phyloP scores from a whole-genome alignment of 1,284 basidiomycete species.

The Ceratobasidium sp. region DNA sequence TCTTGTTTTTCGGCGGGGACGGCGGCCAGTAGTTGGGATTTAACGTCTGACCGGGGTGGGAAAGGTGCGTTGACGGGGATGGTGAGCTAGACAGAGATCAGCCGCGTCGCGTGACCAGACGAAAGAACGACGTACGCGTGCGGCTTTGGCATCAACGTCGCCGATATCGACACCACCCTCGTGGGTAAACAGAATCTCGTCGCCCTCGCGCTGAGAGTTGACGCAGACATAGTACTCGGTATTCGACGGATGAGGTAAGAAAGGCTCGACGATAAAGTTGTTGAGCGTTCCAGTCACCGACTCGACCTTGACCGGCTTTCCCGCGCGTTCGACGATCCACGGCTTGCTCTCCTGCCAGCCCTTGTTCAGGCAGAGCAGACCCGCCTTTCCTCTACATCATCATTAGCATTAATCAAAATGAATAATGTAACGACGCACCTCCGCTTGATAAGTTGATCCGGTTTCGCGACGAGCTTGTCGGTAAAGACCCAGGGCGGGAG shows the following conservation, averaged over 20 bases:
- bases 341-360: conserved; percentile 85
- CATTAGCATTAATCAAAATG: conserved; percentile 13
- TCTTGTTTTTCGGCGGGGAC: conserved; percentile 86
- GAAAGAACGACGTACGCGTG: no score
- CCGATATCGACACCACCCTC: no score
- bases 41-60: conserved; percentile 84
- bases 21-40: conserved; percentile 79
- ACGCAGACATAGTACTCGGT: conserved; percentile 99
- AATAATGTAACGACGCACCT: conserved; percentile 12
- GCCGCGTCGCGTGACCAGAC: background rate
- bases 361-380: conserved; percentile 94
- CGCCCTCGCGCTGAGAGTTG: conserved; percentile 94
- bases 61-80: conserved; percentile 83
- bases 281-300: conserved; percentile 92
- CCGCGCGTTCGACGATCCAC: conserved; percentile 92
- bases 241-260: conserved; percentile 93
- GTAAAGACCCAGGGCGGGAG: conserved; percentile 88
- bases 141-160: no score
- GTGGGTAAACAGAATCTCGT: conserved; percentile 70
- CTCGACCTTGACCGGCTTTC: conserved; percentile 96
- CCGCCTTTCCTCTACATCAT: conserved; percentile 89
- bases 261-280: conserved; percentile 98
- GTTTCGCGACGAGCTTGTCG: conserved; percentile 91
- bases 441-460: conserved; percentile 99
- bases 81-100: conserved; percentile 72